Base-by-base conservation (phyloP, 805 yeast species). In the Wickerhamiella siamensis region DNA sequence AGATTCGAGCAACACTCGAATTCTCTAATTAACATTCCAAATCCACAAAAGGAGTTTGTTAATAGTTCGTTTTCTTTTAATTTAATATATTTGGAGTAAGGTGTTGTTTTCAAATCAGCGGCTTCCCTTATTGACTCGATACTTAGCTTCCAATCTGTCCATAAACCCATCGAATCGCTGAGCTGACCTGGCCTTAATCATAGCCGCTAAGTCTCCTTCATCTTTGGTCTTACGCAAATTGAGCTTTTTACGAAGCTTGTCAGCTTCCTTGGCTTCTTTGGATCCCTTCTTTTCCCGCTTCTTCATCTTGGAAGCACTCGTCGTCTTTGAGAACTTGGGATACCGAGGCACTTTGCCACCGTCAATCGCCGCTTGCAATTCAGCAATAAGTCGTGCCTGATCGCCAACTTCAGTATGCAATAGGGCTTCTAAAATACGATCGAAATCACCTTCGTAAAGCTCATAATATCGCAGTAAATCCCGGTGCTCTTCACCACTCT, bases 391-490 rank as follows among this genome's bases (percentile, higher is more conserved):
- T 31, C 95, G 67, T 26, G 59, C 60, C 51, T 82, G 93, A 50
- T 78, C 84, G 0, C 56, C 63, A 31, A 65, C 69, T 47, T 79
- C 86, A 40, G 81, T 67, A 59, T 86, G 95, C 8, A 91, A 80
- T 3, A 86, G 77, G 27, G 68, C 66, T 55, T 83, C 94, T 54
- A 84, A 80, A 4, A 84, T 62, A 39, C 66, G 64, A 36, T 77
- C 63, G 51, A 84, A 72, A 51, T 82, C 83, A 4, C 94, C 94
- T 12, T 73, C 69, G 36, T 68, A 67, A 49, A 66, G 72, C 6
- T 65, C 58, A 62, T 79, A 79, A 38, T 70, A 66, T 36, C 72
- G 70, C 34, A 74, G 44, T n/a, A 86, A 67, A 53, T 86, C 95
- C 3, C 62, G 63, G 22, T 52, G 51, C 47, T 62, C 70, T 40